Base-by-base conservation (phyloP, 768 basidiomycete species). In the Termitomyces sp. region DNA sequence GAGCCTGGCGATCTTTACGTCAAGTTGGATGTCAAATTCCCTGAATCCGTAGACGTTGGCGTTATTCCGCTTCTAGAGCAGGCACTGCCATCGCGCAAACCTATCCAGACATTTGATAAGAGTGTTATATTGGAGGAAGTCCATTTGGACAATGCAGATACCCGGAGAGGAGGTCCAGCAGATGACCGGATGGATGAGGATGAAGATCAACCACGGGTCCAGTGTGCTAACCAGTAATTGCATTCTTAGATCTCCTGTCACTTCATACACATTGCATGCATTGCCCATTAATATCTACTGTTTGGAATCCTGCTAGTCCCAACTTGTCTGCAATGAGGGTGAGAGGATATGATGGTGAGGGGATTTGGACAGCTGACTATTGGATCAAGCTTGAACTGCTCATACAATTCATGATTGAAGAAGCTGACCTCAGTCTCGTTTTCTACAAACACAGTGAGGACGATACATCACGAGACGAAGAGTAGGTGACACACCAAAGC, bases 361-460 rank as follows among this genome's bases (percentile, higher is more conserved):
- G 4, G 44, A 39, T 28, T 18, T 13, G 35, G 44, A 9, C 11
- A 13, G 42, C 71, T n/a, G 59, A 94, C 94, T 78, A 89, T 84
- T 15, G 96, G 97, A 71, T 96, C 81, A 50, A 78, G 65, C 73
- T 92, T 92, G 84, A 94, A 99, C 36, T 75, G 75, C 35, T 92
- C 86, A 67, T 98, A 98, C 18, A 84, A 75, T 48, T 82, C 79
- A 33, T 83, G 78, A 67, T 89, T 89, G 79, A 98, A 98, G 75
- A 96, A 90, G 71, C 92, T 95, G 64, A 96, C 82, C 76, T 99
- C 96, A 0, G 92, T 91, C 74, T 99, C 96, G 70, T 98, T 96
- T 74, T 97, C 96, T 98, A 63, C 33, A 42, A 16, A 6, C 39
- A 54, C 33, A 58, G 51, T 61, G 48, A 53, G 48, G 20, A 51